A percentile compares a stretch with the other conserved stretches of the same genome.
Conservation (phyloP, 106 monocot species). For the Apostasia ramifera region DNA sequence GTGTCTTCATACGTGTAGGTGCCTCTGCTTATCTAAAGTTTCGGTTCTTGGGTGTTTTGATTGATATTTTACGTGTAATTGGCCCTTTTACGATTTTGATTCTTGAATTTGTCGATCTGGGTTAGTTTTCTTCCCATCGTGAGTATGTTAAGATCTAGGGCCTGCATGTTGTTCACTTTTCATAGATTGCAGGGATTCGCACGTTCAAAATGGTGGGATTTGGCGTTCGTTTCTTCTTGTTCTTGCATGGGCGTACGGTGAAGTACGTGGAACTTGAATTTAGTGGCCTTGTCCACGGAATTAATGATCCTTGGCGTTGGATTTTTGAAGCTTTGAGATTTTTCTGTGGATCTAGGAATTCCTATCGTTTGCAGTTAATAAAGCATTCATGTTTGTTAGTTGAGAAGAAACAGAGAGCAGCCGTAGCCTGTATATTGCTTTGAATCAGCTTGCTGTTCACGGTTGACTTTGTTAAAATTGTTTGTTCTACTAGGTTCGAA, state of each 20-base stretch:
- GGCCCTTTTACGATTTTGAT: background rate
- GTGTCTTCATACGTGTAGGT: constrained; percentile 89
- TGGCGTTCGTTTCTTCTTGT: no score
- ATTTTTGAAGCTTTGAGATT: no score
- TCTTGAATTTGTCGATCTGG: background rate
- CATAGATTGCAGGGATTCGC: background rate
- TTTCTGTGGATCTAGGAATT: no score
- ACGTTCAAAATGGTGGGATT: no score
- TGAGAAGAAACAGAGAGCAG: no score
- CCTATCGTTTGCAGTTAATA: background rate
- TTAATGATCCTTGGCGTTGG: no score
- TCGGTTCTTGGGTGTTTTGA: constrained; percentile 2
- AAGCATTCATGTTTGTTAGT: background rate
- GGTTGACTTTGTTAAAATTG: background rate
- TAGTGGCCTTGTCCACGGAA: no score
- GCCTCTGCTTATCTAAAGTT: background rate
- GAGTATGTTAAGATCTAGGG: no score
- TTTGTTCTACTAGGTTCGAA: background rate
- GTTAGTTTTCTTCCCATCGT: background rate
- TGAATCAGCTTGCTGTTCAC: background rate
- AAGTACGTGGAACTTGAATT: no score
- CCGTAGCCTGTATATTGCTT: no score
- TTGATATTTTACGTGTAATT: background rate
- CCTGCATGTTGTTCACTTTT: no score
- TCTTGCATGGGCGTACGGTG: no score